Conservation (phyloP, 192 early-diverging fungal genomes). For the Geosiphon pyriformis region DNA sequence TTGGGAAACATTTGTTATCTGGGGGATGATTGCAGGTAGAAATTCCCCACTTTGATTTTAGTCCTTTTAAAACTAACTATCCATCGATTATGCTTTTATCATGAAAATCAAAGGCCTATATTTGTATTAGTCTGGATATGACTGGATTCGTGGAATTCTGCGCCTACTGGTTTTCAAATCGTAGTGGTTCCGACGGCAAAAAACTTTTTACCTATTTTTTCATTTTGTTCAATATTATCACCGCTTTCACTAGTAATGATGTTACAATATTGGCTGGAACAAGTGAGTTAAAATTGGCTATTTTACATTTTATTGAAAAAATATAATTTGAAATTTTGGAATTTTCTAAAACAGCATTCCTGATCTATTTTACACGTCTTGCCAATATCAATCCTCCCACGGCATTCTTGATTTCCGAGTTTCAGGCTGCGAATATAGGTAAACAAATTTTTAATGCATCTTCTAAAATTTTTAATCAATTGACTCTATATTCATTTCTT, state of each 20-base stretch:
- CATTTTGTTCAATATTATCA: conserved; percentile 64
- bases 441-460: too few species aligned
- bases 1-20: too few species aligned
- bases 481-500: background rate
- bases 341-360: conserved; percentile 58
- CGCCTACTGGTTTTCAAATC: conserved; percentile 66
- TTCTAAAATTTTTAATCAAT: too few species aligned
- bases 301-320: background rate
- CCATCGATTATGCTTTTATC: too few species aligned
- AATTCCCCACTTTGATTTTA: too few species aligned
- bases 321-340: background rate
- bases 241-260: conserved; percentile 74
- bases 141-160: conserved; percentile 75
- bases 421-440: conserved; percentile 70
- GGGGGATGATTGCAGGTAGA: too few species aligned
- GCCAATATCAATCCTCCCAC: conserved; percentile 52
- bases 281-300: conserved; percentile 1
- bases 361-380: conserved; percentile 65
- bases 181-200: conserved; percentile 52
- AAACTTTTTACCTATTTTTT: conserved; percentile 66
- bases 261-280: conserved; percentile 69
- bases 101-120: too few species aligned
- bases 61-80: too few species aligned
- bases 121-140: conserved; percentile 79
- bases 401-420: conserved; percentile 72